Percentiles rank a stretch among this genome's conserved stretches.
Conservation (phyloP, 1,139 yeast species). For the Geotrichum fermentans region DNA sequence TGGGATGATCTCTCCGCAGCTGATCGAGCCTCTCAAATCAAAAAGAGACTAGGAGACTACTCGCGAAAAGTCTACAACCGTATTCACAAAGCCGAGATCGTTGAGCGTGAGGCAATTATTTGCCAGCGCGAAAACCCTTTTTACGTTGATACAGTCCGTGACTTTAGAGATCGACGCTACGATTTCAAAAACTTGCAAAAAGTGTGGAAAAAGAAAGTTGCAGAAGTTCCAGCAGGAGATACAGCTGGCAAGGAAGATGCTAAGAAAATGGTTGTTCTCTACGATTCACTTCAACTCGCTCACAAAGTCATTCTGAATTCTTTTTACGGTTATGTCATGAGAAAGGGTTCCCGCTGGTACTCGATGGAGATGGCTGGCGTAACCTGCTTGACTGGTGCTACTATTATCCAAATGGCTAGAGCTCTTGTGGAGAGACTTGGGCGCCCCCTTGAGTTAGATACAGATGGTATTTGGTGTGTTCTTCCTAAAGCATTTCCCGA, state of each 20-base stretch:
- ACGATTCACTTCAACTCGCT: slow-evolving; percentile 92
- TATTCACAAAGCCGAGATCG: slow-evolving; percentile 73
- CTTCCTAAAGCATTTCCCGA: slow-evolving; percentile 92
- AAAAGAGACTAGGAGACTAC: slow-evolving; percentile 77
- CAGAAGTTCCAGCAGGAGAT: slow-evolving; percentile 52
- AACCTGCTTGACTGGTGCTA: slow-evolving; percentile 96
- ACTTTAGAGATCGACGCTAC: slow-evolving; percentile 92
- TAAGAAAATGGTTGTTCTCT: slow-evolving; percentile 84
- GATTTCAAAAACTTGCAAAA: slow-evolving; percentile 93
- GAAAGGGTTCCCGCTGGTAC: slow-evolving; percentile 98
- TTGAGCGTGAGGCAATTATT: slow-evolving; percentile 87
- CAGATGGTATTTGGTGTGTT: slow-evolving; percentile 99
- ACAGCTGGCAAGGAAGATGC: slow-evolving; percentile 72
- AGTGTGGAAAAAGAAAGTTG: slow-evolving; percentile 83
- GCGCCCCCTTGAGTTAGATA: slow-evolving; percentile 90
- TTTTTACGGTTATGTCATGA: slow-evolving; percentile 96
- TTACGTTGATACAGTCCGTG: slow-evolving; percentile 89
- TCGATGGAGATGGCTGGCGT: slow-evolving; percentile 99
- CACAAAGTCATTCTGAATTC: slow-evolving; percentile 96
- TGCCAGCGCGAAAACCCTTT: slow-evolving; percentile 98
- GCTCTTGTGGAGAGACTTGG: slow-evolving; percentile 90
- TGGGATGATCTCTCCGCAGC: slow-evolving; percentile 64
- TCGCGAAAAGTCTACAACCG: slow-evolving; percentile 81
- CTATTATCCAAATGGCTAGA: slow-evolving; percentile 96
- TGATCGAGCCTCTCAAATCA: slow-evolving; percentile 73